phyloP scores from a whole-genome alignment of 2,329 filamentous ascomycete species.

The Tricladium varicosporioides region DNA sequence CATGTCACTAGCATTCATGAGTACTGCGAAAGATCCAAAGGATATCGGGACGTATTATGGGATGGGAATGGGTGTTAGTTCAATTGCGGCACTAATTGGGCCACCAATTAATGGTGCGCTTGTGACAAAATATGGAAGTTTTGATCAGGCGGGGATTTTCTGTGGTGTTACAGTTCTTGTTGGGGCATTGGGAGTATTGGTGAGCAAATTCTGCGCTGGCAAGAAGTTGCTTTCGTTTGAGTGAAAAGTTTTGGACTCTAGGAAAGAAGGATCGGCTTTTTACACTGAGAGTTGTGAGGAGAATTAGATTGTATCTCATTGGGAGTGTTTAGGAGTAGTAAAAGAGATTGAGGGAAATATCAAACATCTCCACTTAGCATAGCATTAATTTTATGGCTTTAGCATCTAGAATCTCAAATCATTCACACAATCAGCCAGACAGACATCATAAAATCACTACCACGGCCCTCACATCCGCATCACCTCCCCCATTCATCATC shows the following conservation, averaged over 20 bases:
- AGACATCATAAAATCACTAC: no score
- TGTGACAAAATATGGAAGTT: conserved; percentile 48
- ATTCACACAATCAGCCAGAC: no score
- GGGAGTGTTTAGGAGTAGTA: no score
- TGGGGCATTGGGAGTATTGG: conserved; percentile 10
- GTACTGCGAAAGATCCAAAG: conserved; percentile 48
- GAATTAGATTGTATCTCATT: no score
- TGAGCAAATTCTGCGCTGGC: background rate
- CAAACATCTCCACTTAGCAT: no score
- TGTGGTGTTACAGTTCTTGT: conserved; percentile 26
- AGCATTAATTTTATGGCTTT: no score
- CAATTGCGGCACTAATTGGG: conserved; percentile 63
- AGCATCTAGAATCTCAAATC: no score
- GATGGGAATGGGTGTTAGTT: conserved; percentile 58
- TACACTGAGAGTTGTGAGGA: background rate
- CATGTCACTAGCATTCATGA: conserved; percentile 9
- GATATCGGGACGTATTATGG: conserved; percentile 71
- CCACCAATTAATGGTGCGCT: conserved; percentile 66
- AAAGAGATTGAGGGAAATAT: no score
- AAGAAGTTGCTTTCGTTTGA: background rate
- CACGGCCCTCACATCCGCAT: no score
- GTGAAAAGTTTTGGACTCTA: background rate
- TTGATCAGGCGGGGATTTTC: conserved; percentile 23
- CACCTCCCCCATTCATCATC: background rate
- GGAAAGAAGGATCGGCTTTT: background rate